A percentile compares a stretch with the other conserved stretches of the same genome.
phyloP scores from a whole-genome alignment of 805 yeast species.

The Ogataea corticis region DNA sequence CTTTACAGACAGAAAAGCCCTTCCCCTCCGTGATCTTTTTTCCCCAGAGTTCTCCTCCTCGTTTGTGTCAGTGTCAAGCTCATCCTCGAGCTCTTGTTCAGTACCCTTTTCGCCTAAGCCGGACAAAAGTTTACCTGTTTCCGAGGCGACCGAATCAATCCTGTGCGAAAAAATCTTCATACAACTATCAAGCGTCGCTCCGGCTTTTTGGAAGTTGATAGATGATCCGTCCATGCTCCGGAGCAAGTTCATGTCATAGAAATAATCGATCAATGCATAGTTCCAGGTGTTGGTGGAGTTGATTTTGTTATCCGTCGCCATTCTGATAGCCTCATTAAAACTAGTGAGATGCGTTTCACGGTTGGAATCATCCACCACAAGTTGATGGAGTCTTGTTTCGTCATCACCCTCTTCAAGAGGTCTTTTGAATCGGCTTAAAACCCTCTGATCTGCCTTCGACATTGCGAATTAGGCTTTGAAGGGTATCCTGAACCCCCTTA shows the following conservation, averaged over 20 bases:
- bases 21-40: neutral
- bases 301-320: conserved; percentile 42
- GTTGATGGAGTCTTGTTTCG: neutral
- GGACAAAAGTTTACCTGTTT: conserved; percentile 49
- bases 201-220: conserved; percentile 45
- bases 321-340: conserved; percentile 28
- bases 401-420: conserved; percentile 7
- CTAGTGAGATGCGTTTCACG: conserved; percentile 15
- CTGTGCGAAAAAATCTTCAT: conserved; percentile 50
- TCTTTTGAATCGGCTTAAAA: conserved; percentile 4
- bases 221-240: conserved; percentile 41
- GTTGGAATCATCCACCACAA: conserved; percentile 8
- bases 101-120: conserved; percentile 55
- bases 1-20: neutral
- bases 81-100: conserved; percentile 20
- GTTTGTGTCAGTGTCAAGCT: conserved; percentile 23
- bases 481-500: neutral
- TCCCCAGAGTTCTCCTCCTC: conserved; percentile 19
- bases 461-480: neutral
- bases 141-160: conserved; percentile 42
- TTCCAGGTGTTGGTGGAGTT: conserved; percentile 51
- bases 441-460: neutral
- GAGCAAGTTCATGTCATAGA: conserved; percentile 49
- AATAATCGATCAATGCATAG: conserved; percentile 51
- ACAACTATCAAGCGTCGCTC: conserved; percentile 56